phyloP scores from a whole-genome alignment of 192 early-diverging fungal genomes.

The Coemansia sp. region DNA sequence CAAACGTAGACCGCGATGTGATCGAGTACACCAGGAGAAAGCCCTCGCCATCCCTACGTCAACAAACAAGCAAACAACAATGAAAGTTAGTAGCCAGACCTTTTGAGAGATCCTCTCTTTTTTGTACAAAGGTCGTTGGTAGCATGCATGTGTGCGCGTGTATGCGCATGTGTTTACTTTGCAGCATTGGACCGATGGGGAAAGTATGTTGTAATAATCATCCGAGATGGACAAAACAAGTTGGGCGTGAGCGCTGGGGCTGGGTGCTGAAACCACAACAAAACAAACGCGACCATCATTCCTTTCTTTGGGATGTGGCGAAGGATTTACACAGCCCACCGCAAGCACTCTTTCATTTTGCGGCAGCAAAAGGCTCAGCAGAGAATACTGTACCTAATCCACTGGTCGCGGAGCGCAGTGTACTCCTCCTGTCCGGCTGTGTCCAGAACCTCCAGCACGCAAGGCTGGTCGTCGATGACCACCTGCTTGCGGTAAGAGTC shows the following conservation, averaged over 20 bases:
- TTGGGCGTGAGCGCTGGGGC: background rate
- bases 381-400: slow-evolving; percentile 63
- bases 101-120: background rate
- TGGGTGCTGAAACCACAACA: slow-evolving; percentile 12
- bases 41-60: slow-evolving; percentile 77
- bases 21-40: slow-evolving; percentile 92
- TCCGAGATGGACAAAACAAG: slow-evolving; percentile 5
- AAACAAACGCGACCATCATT: slow-evolving; percentile 2
- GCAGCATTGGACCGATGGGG: slow-evolving; percentile 2
- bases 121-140: slow-evolving; percentile 2
- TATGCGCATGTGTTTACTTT: slow-evolving; percentile 5
- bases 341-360: slow-evolving; percentile 8
- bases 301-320: background rate
- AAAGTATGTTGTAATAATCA: slow-evolving; percentile 5
- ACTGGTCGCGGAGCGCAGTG: slow-evolving; percentile 77
- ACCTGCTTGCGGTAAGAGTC: slow-evolving; percentile 98
- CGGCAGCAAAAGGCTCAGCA: background rate
- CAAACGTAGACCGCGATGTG: slow-evolving; percentile 84
- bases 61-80: background rate
- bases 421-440: slow-evolving; percentile 91
- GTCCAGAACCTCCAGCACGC: slow-evolving; percentile 96
- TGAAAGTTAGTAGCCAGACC: background rate
- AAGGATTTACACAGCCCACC: slow-evolving; percentile 12
- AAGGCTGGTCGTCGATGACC: slow-evolving; percentile 95
- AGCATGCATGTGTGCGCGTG: background rate